These are phyloP conservation scores for Knoxdaviesia capensis DNA, from an alignment of 2,329 filamentous ascomycete species.

Conservation along the genomic window DNA sequence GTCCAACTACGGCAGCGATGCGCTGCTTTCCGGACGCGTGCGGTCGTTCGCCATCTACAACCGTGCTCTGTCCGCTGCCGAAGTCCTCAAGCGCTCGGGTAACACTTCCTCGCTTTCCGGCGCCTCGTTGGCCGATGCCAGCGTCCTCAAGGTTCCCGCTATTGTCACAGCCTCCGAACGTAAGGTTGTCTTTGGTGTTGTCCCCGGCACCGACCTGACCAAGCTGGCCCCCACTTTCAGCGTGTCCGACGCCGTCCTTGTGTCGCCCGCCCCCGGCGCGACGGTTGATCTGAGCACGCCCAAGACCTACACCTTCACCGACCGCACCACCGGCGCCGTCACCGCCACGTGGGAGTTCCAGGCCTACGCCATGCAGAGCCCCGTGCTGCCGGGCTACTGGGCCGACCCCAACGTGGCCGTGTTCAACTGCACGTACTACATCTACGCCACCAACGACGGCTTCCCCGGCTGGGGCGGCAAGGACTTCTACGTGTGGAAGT, in stretches of 20 bases:
- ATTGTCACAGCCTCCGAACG: slow-evolving; percentile 5
- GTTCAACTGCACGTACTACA: slow-evolving; percentile 22
- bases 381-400: slow-evolving; percentile 17
- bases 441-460: slow-evolving; percentile 26
- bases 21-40: slow-evolving; percentile 7
- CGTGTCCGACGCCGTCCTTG: slow-evolving; percentile 5
- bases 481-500: slow-evolving; percentile 26
- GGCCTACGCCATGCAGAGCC: slow-evolving; percentile 9
- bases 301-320: slow-evolving; percentile 6
- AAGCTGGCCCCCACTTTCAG: slow-evolving; percentile 7
- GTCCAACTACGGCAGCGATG: slow-evolving; percentile 7
- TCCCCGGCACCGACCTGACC: slow-evolving; percentile 7
- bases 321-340: not conserved
- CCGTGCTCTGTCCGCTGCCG: slow-evolving; percentile 6
- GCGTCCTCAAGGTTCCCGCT: slow-evolving; percentile 5
- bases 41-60: slow-evolving; percentile 8
- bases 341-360: slow-evolving; percentile 1
- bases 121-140: slow-evolving; percentile 4
- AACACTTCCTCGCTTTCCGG: slow-evolving; percentile 3
- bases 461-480: slow-evolving; percentile 22
- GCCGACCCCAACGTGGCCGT: slow-evolving; percentile 26
- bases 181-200: slow-evolving; percentile 6
- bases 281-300: slow-evolving; percentile 5
- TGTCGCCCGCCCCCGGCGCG: slow-evolving; percentile 6
- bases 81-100: slow-evolving; percentile 5